These are phyloP conservation scores for Phyllosticta capitalensis DNA, from an alignment of 2,329 filamentous ascomycete genomes.

Conservation along the genomic window DNA sequence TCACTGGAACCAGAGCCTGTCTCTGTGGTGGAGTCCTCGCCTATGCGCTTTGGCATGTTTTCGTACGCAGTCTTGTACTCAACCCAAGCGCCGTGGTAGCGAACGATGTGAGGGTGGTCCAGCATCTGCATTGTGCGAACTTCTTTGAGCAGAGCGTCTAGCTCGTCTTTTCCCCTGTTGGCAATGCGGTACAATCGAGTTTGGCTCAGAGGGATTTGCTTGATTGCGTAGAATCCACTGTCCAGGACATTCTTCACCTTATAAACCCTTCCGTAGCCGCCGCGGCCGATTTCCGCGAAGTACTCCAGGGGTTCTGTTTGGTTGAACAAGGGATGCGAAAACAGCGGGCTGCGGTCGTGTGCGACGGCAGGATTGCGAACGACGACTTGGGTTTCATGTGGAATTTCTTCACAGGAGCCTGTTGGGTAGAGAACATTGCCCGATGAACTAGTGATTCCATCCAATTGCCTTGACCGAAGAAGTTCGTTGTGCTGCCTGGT, in stretches of 20 bases:
- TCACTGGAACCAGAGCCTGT: not conserved
- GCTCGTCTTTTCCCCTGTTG: conserved; percentile 41
- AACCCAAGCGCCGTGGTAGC: conserved; percentile 57
- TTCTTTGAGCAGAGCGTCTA: conserved; percentile 50
- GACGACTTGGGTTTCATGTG: not conserved
- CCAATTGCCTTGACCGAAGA: not conserved
- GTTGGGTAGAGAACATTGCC: not conserved
- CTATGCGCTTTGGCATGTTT: not conserved
- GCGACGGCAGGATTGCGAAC: not conserved
- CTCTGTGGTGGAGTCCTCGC: not conserved
- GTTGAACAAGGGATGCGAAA: not conserved
- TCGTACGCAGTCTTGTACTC: conserved; percentile 29
- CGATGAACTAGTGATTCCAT: not conserved
- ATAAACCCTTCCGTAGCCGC: conserved; percentile 57
- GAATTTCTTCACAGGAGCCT: too few relatives aligned
- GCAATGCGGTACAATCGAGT: conserved; percentile 44
- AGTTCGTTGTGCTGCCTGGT: not conserved
- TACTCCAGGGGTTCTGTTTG: not conserved
- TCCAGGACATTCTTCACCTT: conserved; percentile 53
- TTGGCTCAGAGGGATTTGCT: conserved; percentile 51
- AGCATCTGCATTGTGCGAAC: conserved; percentile 52
- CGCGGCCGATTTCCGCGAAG: conserved; percentile 43
- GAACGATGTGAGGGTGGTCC: conserved; percentile 57
- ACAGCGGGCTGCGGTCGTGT: not conserved
- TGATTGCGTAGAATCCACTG: conserved; percentile 53